Evolutionary conservation across 1,139 yeast species (phyloP).

Genomic region (Scheffersomyces cryptocercus): DNA sequence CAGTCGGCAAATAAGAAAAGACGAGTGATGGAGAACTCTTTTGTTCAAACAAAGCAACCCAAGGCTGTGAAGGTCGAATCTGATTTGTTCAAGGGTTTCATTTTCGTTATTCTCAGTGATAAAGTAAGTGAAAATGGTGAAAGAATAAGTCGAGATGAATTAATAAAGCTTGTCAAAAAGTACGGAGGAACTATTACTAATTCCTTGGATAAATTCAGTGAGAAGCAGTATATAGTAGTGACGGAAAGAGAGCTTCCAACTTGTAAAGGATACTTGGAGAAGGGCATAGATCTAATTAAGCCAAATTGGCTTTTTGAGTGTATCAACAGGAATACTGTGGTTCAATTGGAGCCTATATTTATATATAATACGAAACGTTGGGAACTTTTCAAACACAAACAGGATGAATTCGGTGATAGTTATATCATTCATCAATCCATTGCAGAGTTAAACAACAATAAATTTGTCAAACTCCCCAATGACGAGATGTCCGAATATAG

Average conservation of each 20-base stretch:
- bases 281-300: conserved; percentile 59
- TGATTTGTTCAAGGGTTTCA: conserved; percentile 23
- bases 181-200: conserved; percentile 52
- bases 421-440: conserved; percentile 25
- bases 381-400: conserved; percentile 9
- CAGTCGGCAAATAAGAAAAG: conserved; percentile 30
- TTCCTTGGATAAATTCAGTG: conserved; percentile 3
- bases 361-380: conserved; percentile 32
- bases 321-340: conserved; percentile 37
- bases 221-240: conserved; percentile 12
- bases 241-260: conserved; percentile 21
- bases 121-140: conserved; percentile 25
- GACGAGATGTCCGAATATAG: conserved; percentile 8
- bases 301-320: conserved; percentile 79
- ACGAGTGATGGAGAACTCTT: conserved; percentile 9
- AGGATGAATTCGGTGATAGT: conserved; percentile 61
- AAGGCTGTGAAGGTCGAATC: conserved; percentile 14
- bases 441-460: conserved; percentile 1
- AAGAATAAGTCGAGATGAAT: conserved; percentile 31
- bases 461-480: conserved; percentile 8
- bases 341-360: conserved; percentile 64
- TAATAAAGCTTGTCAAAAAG: conserved; percentile 39
- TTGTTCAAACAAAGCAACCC: conserved; percentile 7
- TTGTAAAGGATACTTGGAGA: conserved; percentile 33
- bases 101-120: conserved; percentile 46